Conservation (phyloP, 306 rosid genomes). For the Albizia julibrissin region DNA sequence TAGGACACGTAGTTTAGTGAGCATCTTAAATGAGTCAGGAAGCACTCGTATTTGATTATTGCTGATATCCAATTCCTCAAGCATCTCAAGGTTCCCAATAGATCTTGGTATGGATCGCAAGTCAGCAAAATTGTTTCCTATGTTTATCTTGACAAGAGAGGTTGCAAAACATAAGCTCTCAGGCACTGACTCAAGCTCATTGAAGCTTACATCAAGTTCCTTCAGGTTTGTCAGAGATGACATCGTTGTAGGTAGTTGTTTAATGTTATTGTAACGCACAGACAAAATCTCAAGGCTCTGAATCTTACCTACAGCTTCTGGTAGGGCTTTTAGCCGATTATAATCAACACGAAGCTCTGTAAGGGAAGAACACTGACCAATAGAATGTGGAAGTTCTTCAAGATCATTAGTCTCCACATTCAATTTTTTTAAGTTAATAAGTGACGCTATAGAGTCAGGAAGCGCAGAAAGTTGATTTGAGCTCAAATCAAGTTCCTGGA, state of each 20-base stretch:
- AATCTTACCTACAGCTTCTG: constrained; percentile 89
- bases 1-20: constrained; percentile 61
- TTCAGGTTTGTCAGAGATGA: constrained; percentile 67
- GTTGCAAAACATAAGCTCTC: constrained; percentile 89
- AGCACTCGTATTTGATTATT: constrained; percentile 81
- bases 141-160: constrained; percentile 75
- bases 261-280: constrained; percentile 75
- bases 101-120: constrained; percentile 72
- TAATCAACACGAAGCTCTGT: constrained; percentile 75
- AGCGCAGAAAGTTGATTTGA: constrained; percentile 65
- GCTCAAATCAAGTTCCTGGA: constrained; percentile 84
- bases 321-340: constrained; percentile 80
- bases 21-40: constrained; percentile 76
- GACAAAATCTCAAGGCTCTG: constrained; percentile 74
- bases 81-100: constrained; percentile 87
- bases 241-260: constrained; percentile 85
- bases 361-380: constrained; percentile 73
- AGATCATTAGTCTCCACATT: constrained; percentile 81
- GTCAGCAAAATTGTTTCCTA: constrained; percentile 91
- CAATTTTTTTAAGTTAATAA: constrained; percentile 61
- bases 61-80: constrained; percentile 91
- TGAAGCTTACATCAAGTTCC: constrained; percentile 85
- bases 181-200: constrained; percentile 84
- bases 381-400: constrained; percentile 78
- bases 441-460: constrained; percentile 72